These are phyloP conservation scores for Globisporangium solare DNA, from an alignment of 352 stramenopile species.

Conservation along the genomic window DNA sequence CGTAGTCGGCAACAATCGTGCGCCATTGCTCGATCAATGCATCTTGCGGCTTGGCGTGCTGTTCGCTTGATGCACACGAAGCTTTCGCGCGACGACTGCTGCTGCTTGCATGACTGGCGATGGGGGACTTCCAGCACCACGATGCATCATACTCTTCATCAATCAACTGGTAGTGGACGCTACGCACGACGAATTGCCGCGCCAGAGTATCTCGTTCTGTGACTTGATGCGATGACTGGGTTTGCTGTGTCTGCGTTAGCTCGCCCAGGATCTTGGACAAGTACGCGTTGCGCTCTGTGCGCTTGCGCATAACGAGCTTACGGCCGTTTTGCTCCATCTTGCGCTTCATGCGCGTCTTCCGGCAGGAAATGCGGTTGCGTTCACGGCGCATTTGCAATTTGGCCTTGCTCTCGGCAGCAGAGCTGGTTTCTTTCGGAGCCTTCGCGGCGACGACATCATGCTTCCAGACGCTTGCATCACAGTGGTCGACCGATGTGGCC, in stretches of 20 bases:
- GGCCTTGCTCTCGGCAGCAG: neutral
- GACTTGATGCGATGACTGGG: neutral
- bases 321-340: slow-evolving; percentile 32
- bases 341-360: slow-evolving; percentile 43
- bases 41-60: slow-evolving; percentile 1
- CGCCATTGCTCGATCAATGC: slow-evolving; percentile 30
- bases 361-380: slow-evolving; percentile 37
- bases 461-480: neutral
- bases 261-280: slow-evolving; percentile 22
- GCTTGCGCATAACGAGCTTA: slow-evolving; percentile 20
- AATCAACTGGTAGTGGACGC: slow-evolving; percentile 34
- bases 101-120: neutral
- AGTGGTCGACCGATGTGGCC: neutral
- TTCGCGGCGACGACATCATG: no score
- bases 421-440: neutral
- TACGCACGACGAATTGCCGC: slow-evolving; percentile 24
- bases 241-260: slow-evolving; percentile 6
- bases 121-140: slow-evolving; percentile 11
- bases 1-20: slow-evolving; percentile 25
- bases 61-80: no score
- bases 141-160: slow-evolving; percentile 23
- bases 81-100: no score
- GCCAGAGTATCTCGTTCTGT: slow-evolving; percentile 9
- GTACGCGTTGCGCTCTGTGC: slow-evolving; percentile 27
- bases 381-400: slow-evolving; percentile 24